Conservation (phyloP, 495 filamentous ascomycete genomes). For the Tetracladium setigerum region DNA sequence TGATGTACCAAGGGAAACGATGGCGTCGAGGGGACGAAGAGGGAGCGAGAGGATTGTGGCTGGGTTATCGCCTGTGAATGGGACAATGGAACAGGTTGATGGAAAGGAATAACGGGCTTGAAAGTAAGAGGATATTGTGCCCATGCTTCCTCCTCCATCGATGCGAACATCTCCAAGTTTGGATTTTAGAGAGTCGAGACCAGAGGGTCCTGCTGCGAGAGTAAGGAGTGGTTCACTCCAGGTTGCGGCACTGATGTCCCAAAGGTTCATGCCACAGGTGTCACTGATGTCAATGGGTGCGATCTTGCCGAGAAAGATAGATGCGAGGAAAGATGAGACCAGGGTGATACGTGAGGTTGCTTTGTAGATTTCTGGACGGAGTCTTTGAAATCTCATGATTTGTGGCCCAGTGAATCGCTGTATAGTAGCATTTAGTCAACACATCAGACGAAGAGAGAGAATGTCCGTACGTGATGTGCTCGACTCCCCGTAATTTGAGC, state of each 20-base stretch:
- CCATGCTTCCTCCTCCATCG: conserved; percentile 75
- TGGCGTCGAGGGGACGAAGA: conserved; percentile 77
- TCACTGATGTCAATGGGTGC: conserved; percentile 92
- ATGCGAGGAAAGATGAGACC: conserved; percentile 91
- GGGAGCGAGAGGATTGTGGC: conserved; percentile 89
- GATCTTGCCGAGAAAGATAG: conserved; percentile 76
- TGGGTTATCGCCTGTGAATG: conserved; percentile 94
- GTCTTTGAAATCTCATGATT: conserved; percentile 77
- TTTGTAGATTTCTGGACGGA: conserved; percentile 72
- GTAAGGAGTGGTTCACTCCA: conserved; percentile 71
- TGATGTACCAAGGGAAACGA: conserved; percentile 88
- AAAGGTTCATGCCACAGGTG: conserved; percentile 94
- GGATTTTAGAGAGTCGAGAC: conserved; percentile 55
- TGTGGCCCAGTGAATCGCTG: conserved; percentile 98
- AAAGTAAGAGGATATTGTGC: conserved; percentile 68
- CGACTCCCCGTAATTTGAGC: conserved; percentile 80
- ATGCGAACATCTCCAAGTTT: conserved; percentile 76
- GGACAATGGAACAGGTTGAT: conserved; percentile 62
- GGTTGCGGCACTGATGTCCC: conserved; percentile 68
- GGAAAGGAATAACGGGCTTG: conserved; percentile 70
- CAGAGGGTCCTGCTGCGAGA: conserved; percentile 66
- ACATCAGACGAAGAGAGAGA: neutral
- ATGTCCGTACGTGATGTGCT: conserved; percentile 80
- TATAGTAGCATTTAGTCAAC: conserved; percentile 3
- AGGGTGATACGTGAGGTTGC: conserved; percentile 80